Evolutionary conservation across 805 yeast genomes (phyloP).

Genomic region (Cyberlindnera euphorbiae): DNA sequence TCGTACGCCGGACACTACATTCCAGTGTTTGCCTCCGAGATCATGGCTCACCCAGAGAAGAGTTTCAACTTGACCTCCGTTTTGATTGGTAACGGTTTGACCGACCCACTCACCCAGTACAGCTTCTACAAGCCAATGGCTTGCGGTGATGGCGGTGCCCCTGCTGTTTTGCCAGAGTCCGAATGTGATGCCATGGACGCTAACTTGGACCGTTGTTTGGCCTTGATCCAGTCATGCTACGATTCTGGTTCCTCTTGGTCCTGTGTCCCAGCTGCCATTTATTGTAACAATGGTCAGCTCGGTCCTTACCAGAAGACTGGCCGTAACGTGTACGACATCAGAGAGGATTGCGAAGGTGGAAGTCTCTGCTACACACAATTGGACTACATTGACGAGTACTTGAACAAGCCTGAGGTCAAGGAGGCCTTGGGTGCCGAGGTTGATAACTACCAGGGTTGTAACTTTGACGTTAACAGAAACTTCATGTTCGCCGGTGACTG

Average conservation of each 20-base stretch:
- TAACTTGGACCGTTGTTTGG: slow-evolving; percentile 71
- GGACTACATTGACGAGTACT: slow-evolving; percentile 68
- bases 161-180: slow-evolving; percentile 70
- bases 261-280: slow-evolving; percentile 87
- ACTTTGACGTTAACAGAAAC: slow-evolving; percentile 70
- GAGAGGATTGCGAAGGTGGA: slow-evolving; percentile 70
- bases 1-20: slow-evolving; percentile 93
- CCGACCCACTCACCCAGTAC: slow-evolving; percentile 79
- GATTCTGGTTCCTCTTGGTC: slow-evolving; percentile 67
- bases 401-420: slow-evolving; percentile 74
- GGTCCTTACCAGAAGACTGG: slow-evolving; percentile 84
- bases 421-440: slow-evolving; percentile 89
- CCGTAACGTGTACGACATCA: slow-evolving; percentile 85
- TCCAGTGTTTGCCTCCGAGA: slow-evolving; percentile 83
- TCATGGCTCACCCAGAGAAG: slow-evolving; percentile 58
- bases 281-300: slow-evolving; percentile 82
- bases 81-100: slow-evolving; percentile 86
- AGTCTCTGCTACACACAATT: slow-evolving; percentile 76
- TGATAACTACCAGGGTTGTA: slow-evolving; percentile 69
- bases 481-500: slow-evolving; percentile 87
- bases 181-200: slow-evolving; percentile 70
- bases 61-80: slow-evolving; percentile 67
- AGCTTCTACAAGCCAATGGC: slow-evolving; percentile 88
- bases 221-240: slow-evolving; percentile 76
- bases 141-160: slow-evolving; percentile 86